Conservation (phyloP, 495 filamentous ascomycete species). For the Penicillium bialowiezense region DNA sequence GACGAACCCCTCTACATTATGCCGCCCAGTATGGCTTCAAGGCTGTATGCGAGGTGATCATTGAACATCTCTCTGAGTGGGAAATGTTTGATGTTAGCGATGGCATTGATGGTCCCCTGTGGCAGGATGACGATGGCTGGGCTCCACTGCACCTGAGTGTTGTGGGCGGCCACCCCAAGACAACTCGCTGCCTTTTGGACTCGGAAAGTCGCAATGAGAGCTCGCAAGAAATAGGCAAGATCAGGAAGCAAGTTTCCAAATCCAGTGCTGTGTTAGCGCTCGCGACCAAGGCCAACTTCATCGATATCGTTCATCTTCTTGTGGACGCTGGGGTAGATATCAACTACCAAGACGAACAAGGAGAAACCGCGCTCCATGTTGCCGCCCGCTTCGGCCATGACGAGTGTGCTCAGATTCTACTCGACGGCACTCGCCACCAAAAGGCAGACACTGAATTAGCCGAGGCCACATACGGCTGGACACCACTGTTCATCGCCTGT, state of each 20-base stretch:
- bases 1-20: conserved; percentile 89
- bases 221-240: conserved; percentile 54
- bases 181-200: conserved; percentile 74
- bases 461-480: conserved; percentile 89
- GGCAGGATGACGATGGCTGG: conserved; percentile 92
- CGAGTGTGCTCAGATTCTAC: conserved; percentile 70
- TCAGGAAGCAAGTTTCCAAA: conserved; percentile 68
- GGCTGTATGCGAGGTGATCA: conserved; percentile 80
- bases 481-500: conserved; percentile 84
- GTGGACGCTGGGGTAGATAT: conserved; percentile 90
- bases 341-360: conserved; percentile 88
- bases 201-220: conserved; percentile 69
- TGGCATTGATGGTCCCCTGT: conserved; percentile 78
- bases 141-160: conserved; percentile 90
- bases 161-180: conserved; percentile 83
- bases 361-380: conserved; percentile 91
- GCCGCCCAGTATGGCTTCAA: conserved; percentile 93
- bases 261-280: conserved; percentile 89
- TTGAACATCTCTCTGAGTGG: conserved; percentile 86
- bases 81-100: conserved; percentile 76
- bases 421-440: conserved; percentile 65
- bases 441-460: conserved; percentile 72
- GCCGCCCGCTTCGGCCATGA: conserved; percentile 85
- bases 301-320: conserved; percentile 76
- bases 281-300: conserved; percentile 81